Conservation (phyloP, 2,329 filamentous ascomycete species). For the Talaromyces piceae region DNA sequence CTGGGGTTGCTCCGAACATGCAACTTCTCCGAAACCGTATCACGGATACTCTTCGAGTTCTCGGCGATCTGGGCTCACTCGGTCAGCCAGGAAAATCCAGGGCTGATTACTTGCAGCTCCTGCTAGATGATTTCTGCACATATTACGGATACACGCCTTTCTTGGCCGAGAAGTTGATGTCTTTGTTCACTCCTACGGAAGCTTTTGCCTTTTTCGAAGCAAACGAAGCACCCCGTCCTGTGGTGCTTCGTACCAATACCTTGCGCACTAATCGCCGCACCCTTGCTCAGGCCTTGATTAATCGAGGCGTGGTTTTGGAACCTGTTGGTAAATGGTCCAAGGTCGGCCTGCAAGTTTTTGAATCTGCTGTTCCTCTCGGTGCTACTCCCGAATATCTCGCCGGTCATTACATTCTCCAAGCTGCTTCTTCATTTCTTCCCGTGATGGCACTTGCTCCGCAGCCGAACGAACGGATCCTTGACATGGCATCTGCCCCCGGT, state of each 20-base stretch:
- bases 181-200: constrained; percentile 84
- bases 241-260: constrained; percentile 96
- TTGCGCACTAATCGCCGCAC: constrained; percentile 69
- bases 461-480: constrained; percentile 82
- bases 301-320: constrained; percentile 90
- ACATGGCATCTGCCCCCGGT: constrained; percentile 92
- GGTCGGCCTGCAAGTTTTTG: constrained; percentile 93
- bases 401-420: constrained; percentile 96
- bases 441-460: constrained; percentile 96
- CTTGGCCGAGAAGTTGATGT: constrained; percentile 92
- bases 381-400: constrained; percentile 96
- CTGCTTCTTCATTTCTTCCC: constrained; percentile 90
- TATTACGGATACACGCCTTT: constrained; percentile 96
- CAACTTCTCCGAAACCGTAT: constrained; percentile 83
- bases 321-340: constrained; percentile 99
- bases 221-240: constrained; percentile 87
- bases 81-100: constrained; percentile 73
- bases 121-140: constrained; percentile 84
- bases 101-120: constrained; percentile 77
- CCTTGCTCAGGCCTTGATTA: constrained; percentile 87
- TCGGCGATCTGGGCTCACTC: constrained; percentile 80
- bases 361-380: constrained; percentile 77
- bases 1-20: constrained; percentile 74
- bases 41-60: constrained; percentile 83
- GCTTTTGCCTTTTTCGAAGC: constrained; percentile 98